These are phyloP conservation scores for Auricularia sp. DNA, from an alignment of 768 basidiomycete genomes.

Conservation along the genomic window DNA sequence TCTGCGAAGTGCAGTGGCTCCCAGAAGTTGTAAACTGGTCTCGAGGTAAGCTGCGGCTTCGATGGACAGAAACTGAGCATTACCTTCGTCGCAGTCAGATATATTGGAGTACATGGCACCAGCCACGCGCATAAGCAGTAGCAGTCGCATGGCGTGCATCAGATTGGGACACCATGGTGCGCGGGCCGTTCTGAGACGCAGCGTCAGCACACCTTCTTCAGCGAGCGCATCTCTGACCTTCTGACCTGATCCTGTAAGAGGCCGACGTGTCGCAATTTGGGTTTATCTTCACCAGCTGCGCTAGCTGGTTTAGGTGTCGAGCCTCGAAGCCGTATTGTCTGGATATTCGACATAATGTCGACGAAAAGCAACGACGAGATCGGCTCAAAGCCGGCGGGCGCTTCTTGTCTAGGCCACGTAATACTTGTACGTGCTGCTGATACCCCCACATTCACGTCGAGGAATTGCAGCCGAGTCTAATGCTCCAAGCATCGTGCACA, in stretches of 20 bases:
- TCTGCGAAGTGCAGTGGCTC: conserved; percentile 92
- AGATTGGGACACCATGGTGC: conserved; percentile 83
- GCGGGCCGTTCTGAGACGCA: conserved; percentile 43
- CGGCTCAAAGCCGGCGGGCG: too few species aligned
- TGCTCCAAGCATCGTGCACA: too few species aligned
- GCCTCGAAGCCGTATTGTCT: conserved; percentile 26
- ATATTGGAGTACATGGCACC: conserved; percentile 94
- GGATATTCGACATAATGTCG: conserved; percentile 7
- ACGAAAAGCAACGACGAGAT: too few species aligned
- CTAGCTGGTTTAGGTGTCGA: conserved; percentile 16
- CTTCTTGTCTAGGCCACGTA: too few species aligned
- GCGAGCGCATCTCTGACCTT: conserved; percentile 31
- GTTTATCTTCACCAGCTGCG: background rate
- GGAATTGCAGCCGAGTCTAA: too few species aligned
- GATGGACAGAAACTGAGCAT: conserved; percentile 10
- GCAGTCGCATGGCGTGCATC: conserved; percentile 70
- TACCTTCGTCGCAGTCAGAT: conserved; percentile 95
- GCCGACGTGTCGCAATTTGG: conserved; percentile 43
- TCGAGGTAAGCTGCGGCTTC: conserved; percentile 1
- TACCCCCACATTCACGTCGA: too few species aligned
- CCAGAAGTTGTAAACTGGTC: conserved; percentile 94
- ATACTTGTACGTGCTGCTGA: too few species aligned
- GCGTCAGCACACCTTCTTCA: conserved; percentile 8
- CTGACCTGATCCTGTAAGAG: conserved; percentile 75
- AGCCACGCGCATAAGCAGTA: conserved; percentile 69